These are phyloP conservation scores for Lepidium sativum DNA, from an alignment of 345 rosid species.

Conservation along the genomic window DNA sequence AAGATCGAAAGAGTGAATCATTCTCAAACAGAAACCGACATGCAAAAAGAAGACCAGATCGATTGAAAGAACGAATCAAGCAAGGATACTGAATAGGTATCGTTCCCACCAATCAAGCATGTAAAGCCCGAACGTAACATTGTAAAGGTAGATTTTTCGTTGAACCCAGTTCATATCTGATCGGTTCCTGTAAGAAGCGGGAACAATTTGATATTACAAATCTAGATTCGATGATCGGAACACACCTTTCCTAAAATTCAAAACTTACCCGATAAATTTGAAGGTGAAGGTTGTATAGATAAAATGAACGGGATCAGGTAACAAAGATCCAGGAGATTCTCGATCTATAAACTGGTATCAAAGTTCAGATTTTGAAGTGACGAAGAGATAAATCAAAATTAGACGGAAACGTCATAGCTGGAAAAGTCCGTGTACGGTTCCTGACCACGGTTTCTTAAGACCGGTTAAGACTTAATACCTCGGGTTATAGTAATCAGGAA, in stretches of 20 bases:
- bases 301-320: neutral
- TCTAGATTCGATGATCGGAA: neutral
- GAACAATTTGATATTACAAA: neutral
- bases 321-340: neutral
- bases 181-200: neutral
- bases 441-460: neutral
- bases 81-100: constrained; percentile 91
- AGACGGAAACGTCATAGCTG: constrained; percentile 11
- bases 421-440: neutral
- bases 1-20: neutral
- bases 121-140: constrained; percentile 93
- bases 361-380: neutral
- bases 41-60: constrained; percentile 5
- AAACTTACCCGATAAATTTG: neutral
- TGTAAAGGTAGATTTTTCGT: constrained; percentile 90
- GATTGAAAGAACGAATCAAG: neutral
- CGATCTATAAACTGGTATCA: constrained; percentile 2
- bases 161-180: constrained; percentile 87
- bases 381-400: constrained; percentile 4
- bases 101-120: constrained; percentile 99
- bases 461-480: neutral
- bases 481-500: no score
- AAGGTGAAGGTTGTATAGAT: neutral
- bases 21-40: neutral
- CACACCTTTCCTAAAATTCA: neutral